These are phyloP conservation scores for Amanita subjunquillea DNA, from an alignment of 768 basidiomycete species.

Conservation along the genomic window DNA sequence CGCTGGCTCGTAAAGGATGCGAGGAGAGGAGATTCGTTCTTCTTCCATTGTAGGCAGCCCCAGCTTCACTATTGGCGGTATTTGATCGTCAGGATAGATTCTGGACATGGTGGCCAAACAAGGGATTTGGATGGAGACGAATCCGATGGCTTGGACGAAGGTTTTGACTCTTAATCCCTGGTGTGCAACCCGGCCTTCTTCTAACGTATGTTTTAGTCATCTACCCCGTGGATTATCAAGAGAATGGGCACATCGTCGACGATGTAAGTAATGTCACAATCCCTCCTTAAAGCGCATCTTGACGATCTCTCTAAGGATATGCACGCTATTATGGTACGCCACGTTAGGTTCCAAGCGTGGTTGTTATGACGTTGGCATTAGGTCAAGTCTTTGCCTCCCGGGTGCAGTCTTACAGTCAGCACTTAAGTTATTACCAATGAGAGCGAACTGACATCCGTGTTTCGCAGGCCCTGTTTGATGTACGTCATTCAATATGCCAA, in stretches of 20 bases:
- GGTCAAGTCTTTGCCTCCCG: conserved; percentile 33
- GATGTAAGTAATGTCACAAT: conserved; percentile 15
- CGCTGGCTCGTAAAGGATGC: too few relatives aligned
- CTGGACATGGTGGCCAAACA: too few relatives aligned
- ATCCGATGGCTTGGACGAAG: conserved; percentile 42
- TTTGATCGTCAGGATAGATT: too few relatives aligned
- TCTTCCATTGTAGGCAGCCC: too few relatives aligned
- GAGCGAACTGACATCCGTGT: too few relatives aligned
- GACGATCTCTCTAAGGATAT: conserved; percentile 24
- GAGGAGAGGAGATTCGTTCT: too few relatives aligned
- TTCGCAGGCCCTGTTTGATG: conserved; percentile 39
- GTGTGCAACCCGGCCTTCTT: not conserved
- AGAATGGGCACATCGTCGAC: conserved; percentile 26
- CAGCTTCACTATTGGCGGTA: too few relatives aligned
- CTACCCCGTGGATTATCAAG: conserved; percentile 81
- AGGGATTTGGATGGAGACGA: conserved; percentile 45
- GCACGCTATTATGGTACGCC: conserved; percentile 35
- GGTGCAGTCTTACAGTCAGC: conserved; percentile 45
- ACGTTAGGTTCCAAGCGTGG: not conserved
- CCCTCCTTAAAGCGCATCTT: too few relatives aligned
- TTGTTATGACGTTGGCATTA: conserved; percentile 6
- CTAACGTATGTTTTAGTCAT: conserved; percentile 41
- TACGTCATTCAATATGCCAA: conserved; percentile 9
- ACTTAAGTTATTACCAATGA: not conserved
- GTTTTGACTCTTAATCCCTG: conserved; percentile 18